Conservation (phyloP, 139 green algal species). For the Zygnema circumcarinatum region DNA sequence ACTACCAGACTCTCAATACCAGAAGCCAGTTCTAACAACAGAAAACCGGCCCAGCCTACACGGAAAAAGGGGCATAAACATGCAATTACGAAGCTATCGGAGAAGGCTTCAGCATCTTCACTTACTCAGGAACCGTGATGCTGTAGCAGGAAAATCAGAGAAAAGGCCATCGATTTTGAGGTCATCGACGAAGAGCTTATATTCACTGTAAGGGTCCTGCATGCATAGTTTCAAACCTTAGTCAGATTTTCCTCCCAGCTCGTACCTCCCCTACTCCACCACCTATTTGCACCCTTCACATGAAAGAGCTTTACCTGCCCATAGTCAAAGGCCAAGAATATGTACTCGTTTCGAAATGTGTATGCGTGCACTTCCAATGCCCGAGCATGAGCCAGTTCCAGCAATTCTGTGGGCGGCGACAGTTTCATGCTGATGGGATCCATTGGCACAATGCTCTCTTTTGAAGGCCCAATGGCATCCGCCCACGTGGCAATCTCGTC, state of each 20-base stretch:
- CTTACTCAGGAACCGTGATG: conserved; percentile 24
- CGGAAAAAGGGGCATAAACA: too few relatives aligned
- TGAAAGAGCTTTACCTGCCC: conserved; percentile 12
- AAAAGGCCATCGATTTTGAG: conserved; percentile 47
- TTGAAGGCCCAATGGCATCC: conserved; percentile 38
- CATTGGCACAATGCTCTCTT: conserved; percentile 30
- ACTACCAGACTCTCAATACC: too few relatives aligned
- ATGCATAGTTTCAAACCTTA: too few relatives aligned
- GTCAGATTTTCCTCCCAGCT: too few relatives aligned
- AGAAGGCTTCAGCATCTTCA: too few relatives aligned
- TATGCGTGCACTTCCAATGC: conserved; percentile 25
- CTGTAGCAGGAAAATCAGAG: conserved; percentile 36
- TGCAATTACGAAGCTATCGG: too few relatives aligned
- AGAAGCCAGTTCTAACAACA: too few relatives aligned
- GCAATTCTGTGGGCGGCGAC: background rate
- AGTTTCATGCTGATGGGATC: conserved; percentile 3
- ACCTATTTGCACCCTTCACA: too few relatives aligned
- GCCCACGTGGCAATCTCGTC: conserved; percentile 33
- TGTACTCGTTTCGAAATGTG: conserved; percentile 47
- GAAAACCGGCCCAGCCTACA: too few relatives aligned
- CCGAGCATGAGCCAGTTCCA: conserved; percentile 22
- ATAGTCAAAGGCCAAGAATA: conserved; percentile 35
- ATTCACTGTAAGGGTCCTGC: conserved; percentile 45
- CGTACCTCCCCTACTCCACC: too few relatives aligned
- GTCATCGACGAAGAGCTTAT: conserved; percentile 38